phyloP scores from a whole-genome alignment of 2,329 filamentous ascomycete species.

The Sclerotinia trifoliorum region DNA sequence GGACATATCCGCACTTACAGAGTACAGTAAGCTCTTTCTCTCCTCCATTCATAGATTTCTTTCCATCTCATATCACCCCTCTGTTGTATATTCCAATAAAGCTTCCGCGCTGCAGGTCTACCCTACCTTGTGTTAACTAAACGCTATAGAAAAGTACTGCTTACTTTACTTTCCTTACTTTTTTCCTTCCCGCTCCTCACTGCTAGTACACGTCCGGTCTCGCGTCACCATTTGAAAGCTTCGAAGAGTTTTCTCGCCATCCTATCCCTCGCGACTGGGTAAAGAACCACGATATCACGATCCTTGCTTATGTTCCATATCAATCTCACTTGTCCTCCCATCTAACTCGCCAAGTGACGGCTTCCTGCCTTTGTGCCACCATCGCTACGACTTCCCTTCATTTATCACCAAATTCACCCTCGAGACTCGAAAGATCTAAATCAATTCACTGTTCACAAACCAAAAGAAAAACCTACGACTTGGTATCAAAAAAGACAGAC shows the following conservation, averaged over 20 bases:
- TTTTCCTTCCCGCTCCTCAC: background rate
- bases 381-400: constrained; percentile 2
- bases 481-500: background rate
- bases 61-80: constrained; percentile 4
- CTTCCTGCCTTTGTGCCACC: constrained; percentile 21
- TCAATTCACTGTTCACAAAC: constrained; percentile 16
- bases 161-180: background rate
- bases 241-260: background rate
- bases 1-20: constrained; percentile 3
- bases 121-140: constrained; percentile 3
- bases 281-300: constrained; percentile 13
- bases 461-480: constrained; percentile 6
- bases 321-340: constrained; percentile 23
- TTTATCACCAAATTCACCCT: constrained; percentile 9
- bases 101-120: background rate
- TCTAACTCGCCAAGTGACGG: constrained; percentile 25
- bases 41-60: background rate
- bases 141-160: constrained; percentile 4
- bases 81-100: background rate
- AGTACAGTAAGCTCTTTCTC: background rate
- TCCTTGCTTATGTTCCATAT: constrained; percentile 17
- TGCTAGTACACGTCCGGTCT: constrained; percentile 3
- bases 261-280: constrained; percentile 8
- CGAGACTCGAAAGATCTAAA: constrained; percentile 12
- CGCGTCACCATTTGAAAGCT: constrained; percentile 3